Base-by-base conservation (phyloP, 768 basidiomycete genomes). In the Gyrodon lividus region DNA sequence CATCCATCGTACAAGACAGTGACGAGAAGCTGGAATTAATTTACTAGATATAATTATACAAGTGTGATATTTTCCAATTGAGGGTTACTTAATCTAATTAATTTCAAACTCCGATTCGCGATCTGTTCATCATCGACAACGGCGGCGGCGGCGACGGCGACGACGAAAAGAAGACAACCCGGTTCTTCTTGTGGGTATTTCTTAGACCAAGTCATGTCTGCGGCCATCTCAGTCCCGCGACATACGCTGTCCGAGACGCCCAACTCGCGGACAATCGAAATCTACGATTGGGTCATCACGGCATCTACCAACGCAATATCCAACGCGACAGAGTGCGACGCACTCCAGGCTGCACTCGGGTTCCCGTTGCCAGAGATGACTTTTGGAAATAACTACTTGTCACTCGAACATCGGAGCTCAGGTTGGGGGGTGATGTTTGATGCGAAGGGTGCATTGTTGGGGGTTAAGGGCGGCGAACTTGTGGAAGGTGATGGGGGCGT, bases 351-450 rank as follows among this genome's bases (percentile, higher is more conserved):
- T 6, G 58, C 69, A 0, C 73, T 91, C 4, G 83, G 85, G 2
- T 76, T 98, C 22, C 90, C 96, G 0, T 70, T 96, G 1, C 97
- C 97, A 2, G 97, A 99, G 67, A 98, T 98, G 92, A 93, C 90
- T 0, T 98, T 98, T 62, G 94, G 93, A 5, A 82, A 80, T 68
- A 98, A 98, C 69, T 66, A 65, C 14, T 76, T 99, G 8, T 72
- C 75, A 4, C 70, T 98, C 22, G 74, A 77, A 28, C 91, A 98
- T 59, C 72, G 64, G 22, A 69, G 81, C 0, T 82, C 79, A 7
- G 82, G 81, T 10, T 87, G 87, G 79, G 72, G 68, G 45, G 82
- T 88, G 50, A 62, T 72, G 0, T 94, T 97, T 66, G 77, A 80
- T 19, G 77, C 89, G 0, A 71, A 79, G 34, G 77, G 80, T 10